Base-by-base conservation (phyloP, 225 moss, liverwort and hornwort genomes). In the Pseudoscleropodium purum region DNA sequence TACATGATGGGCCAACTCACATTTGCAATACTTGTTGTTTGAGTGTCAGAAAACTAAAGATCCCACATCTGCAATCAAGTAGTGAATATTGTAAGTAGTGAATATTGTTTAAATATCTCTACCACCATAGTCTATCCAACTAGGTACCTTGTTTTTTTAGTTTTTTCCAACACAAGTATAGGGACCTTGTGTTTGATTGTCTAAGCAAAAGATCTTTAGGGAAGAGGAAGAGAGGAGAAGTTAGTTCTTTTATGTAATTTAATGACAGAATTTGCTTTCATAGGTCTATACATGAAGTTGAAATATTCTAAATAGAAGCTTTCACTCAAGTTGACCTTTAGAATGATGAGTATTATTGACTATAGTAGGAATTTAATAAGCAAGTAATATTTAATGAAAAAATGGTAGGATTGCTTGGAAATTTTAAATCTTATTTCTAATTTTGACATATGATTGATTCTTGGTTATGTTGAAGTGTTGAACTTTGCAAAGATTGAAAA, bases 381-480 rank as follows among this genome's bases (percentile, higher is more conserved):
- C 1, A n/a, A 57, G 0, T 1, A 57, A 17, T 57, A 17, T 25
- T 37, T n/a, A 16, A 23, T 21, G 3, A 37, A 54, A 36, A 36
- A 36, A 36, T 37, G 15, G 37, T 54, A 78, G 15, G 54, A 77
- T 37, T 24, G 1, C 54, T 15, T 37, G 9, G 54, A 77, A 36
- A 9, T 54, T 54, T 37, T 51, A 2, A 8, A 75, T 20, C 49
- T 75, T 51, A 4, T 10, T 47, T 33, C 51, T 3, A 33, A 26
- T 76, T 9, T 56, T 36, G 56, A 56, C 78, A 15, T 54, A 24
- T 9, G 9, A 36, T 78, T 25, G 56, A 56, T 1, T 54, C 2
- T 0, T 0, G 0, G 3, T 4, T 54, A 15, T 24, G 0, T 14
- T 15, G 9, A 54, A 33, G 9, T 36, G 5, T 24, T 54, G 5